Evolutionary conservation across 1,139 yeast genomes (phyloP), one percentile per base, ranked within the genome.

Genomic region (Yamadazyma membranifaciens): DNA sequence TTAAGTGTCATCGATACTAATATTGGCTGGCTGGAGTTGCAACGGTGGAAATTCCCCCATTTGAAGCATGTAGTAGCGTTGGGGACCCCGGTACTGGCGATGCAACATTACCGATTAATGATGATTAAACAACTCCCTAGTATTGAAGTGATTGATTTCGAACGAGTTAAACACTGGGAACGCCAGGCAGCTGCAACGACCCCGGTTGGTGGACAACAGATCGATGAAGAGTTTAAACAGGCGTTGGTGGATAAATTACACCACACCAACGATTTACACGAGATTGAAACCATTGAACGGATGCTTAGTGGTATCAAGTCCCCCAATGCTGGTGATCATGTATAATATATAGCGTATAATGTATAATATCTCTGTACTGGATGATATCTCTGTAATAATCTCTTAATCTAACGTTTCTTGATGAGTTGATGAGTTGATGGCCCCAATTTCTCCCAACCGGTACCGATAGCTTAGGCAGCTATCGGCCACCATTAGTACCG

Each of bases 241-340:
- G 63, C 63, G 40, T 60, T 89, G 37, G 69, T 81, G 48, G 59
- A 66, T 36, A 74, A 79, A 44, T 65, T 89, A 42, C 73, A 73
- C 40, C 65, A 62, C 28, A 95, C 96, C 1, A 71, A 79, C 4
- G 80, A 83, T 40, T 59, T 89, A 45, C 85, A 75, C 11, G 96
- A 89, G 49, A 83, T 89, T 11, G 87, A 83, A 47, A 64, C 79
- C 39, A 76, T 89, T 24, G 95, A 87, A 57, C 64, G 66, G 27
- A 67, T 74, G 2, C 58, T 78, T 40, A 20, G 24, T 20, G 24
- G 24, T 5, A 20, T 20, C 7, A 20, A 20, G 24, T 20, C 24
- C n/a, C n/a, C n/a, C 60, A 22, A 22, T 12, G 10, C 4, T 16
- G 33, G n/a, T n/a, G 33, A 15, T 14, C 6, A 28, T 12, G 31